phyloP scores from a whole-genome alignment of 371 early-diverging fungal genomes.

The Cokeromyces recurvatus region DNA sequence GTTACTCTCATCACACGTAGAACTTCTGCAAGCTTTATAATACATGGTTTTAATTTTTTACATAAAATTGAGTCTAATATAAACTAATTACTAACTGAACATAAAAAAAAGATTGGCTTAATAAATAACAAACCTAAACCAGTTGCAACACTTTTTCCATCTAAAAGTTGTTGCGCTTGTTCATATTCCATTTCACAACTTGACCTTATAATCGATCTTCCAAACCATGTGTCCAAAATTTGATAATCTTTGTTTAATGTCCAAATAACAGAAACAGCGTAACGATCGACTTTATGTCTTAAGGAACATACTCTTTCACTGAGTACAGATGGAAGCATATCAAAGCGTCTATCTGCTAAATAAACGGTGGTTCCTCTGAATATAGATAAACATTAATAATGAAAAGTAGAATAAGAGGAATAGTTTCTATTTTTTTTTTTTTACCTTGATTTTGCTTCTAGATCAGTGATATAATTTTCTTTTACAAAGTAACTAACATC shows the following conservation, averaged over 20 bases:
- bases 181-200: slow-evolving; percentile 86
- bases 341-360: slow-evolving; percentile 87
- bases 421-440: neutral
- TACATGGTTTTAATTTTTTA: slow-evolving; percentile 39
- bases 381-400: too few relatives aligned
- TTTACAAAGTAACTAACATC: slow-evolving; percentile 94
- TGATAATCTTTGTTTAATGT: slow-evolving; percentile 52
- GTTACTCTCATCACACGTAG: slow-evolving; percentile 54
- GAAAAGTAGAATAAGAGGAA: too few relatives aligned
- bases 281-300: slow-evolving; percentile 75
- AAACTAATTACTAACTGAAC: neutral
- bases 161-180: slow-evolving; percentile 86
- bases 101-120: too few relatives aligned
- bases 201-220: slow-evolving; percentile 81
- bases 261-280: slow-evolving; percentile 81
- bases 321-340: slow-evolving; percentile 96
- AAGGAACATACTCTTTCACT: slow-evolving; percentile 88
- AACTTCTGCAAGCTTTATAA: slow-evolving; percentile 50
- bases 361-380: slow-evolving; percentile 92
- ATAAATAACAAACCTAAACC: too few relatives aligned
- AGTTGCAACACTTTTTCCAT: slow-evolving; percentile 51
- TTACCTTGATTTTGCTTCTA: slow-evolving; percentile 74
- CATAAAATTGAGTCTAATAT: slow-evolving; percentile 37
- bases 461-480: slow-evolving; percentile 75
- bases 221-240: slow-evolving; percentile 62